Conservation (phyloP, 257 asterid species). For the Voacanga thouarsii region DNA sequence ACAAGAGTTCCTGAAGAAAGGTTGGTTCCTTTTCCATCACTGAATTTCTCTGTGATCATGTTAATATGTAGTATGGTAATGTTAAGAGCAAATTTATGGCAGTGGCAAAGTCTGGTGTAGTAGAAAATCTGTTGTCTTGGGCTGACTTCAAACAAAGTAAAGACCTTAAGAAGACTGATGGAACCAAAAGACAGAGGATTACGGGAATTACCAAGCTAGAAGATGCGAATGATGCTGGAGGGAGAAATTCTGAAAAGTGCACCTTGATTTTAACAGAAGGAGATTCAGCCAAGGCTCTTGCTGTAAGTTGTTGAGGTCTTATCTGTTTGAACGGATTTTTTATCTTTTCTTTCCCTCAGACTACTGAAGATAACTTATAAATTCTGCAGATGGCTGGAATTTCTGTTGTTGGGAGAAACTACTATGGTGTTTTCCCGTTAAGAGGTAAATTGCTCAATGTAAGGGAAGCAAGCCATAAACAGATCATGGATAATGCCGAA, state of each 20-base stretch:
- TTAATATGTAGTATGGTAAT: not conserved
- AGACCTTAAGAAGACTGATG: constrained; percentile 93
- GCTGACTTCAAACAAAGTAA: constrained; percentile 87
- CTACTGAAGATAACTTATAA: constrained; percentile 7
- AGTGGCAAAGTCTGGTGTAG: constrained; percentile 90
- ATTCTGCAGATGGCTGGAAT: constrained; percentile 83
- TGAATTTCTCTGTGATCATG: not conserved
- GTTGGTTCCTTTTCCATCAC: constrained; percentile 29
- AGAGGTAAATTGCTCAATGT: constrained; percentile 96
- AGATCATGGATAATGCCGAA: constrained; percentile 78
- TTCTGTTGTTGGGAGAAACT: constrained; percentile 73
- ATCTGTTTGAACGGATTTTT: not conserved
- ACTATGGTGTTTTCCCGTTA: constrained; percentile 91
- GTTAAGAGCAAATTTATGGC: constrained; percentile 15
- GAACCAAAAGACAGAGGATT: constrained; percentile 60
- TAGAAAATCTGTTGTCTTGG: constrained; percentile 85
- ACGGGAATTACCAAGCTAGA: constrained; percentile 67
- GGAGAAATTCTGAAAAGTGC: constrained; percentile 72
- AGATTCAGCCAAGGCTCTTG: constrained; percentile 98
- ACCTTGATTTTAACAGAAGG: constrained; percentile 98
- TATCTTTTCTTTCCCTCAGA: not conserved
- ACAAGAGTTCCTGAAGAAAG: constrained; percentile 72
- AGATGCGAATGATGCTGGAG: constrained; percentile 96
- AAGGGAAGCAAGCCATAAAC: constrained; percentile 85
- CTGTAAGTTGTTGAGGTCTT: constrained; percentile 47